These are phyloP conservation scores for Bjerkandera adusta DNA, from an alignment of 1,284 basidiomycete species.

Conservation along the genomic window DNA sequence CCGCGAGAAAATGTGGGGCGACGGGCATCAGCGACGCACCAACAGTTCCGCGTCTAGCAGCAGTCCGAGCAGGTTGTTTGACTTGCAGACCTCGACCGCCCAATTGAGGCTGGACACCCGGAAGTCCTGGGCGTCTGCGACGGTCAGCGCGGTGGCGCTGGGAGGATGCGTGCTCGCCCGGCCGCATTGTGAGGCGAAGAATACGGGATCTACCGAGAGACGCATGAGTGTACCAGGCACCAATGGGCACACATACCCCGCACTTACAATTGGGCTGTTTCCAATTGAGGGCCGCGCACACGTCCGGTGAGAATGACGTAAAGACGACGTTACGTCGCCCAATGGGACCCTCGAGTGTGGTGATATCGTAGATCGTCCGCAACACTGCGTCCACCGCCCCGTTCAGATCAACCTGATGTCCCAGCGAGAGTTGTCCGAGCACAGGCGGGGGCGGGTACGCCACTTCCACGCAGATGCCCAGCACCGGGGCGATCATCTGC, in stretches of 20 bases:
- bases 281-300: slow-evolving; percentile 93
- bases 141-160: slow-evolving; percentile 40
- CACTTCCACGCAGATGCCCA: slow-evolving; percentile 82
- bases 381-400: slow-evolving; percentile 81
- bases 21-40: slow-evolving; percentile 45
- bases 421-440: slow-evolving; percentile 41
- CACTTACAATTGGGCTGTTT: slow-evolving; percentile 96
- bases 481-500: slow-evolving; percentile 67
- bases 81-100: slow-evolving; percentile 92
- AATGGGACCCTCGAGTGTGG: slow-evolving; percentile 46
- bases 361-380: slow-evolving; percentile 74
- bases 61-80: slow-evolving; percentile 92
- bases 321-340: slow-evolving; percentile 78
- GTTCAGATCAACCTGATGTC: slow-evolving; percentile 69
- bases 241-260: not conserved
- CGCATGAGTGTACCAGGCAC: slow-evolving; percentile 10
- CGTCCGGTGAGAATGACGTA: slow-evolving; percentile 84
- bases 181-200: slow-evolving; percentile 89
- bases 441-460: slow-evolving; percentile 59
- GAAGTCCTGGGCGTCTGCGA: slow-evolving; percentile 48
- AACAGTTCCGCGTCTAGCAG: slow-evolving; percentile 89
- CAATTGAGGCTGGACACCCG: slow-evolving; percentile 78
- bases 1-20: not conserved
- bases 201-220: slow-evolving; percentile 79
- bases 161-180: slow-evolving; percentile 43